phyloP scores from a whole-genome alignment of 129 eudicot species.

The Flaveria ramosissima region DNA sequence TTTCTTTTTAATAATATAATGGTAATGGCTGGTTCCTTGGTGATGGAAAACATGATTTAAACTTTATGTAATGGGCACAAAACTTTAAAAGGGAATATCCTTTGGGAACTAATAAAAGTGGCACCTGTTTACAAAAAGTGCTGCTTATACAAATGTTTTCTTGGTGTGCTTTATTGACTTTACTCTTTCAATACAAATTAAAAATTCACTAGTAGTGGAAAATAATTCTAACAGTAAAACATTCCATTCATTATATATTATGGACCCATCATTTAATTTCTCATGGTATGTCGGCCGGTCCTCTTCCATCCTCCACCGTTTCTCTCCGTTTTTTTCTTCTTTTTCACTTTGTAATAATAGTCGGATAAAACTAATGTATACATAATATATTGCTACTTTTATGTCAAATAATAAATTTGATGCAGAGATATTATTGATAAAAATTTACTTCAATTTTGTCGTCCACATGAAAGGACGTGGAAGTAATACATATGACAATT shows the following conservation, averaged over 20 bases:
- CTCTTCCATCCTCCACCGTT: no score
- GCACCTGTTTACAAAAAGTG: constrained; percentile 29
- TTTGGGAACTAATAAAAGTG: constrained; percentile 30
- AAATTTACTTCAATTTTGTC: neutral
- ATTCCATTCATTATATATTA: constrained; percentile 21
- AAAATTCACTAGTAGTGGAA: constrained; percentile 34
- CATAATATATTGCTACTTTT: neutral
- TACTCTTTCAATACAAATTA: neutral
- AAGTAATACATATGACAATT: neutral
- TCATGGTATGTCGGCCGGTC: neutral
- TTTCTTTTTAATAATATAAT: neutral
- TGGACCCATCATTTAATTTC: constrained; percentile 16
- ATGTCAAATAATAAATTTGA: neutral
- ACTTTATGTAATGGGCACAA: constrained; percentile 44
- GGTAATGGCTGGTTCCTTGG: constrained; percentile 5
- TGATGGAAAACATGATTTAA: constrained; percentile 28
- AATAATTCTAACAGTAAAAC: constrained; percentile 29
- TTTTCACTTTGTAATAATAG: no score
- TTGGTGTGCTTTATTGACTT: constrained; percentile 37
- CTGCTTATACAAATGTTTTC: constrained; percentile 20
- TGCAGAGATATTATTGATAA: neutral
- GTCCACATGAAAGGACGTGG: neutral
- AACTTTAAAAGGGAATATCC: constrained; percentile 43
- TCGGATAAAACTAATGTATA: neutral
- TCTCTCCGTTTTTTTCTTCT: neutral